These are phyloP conservation scores for Phycomyces nitens DNA, from an alignment of 192 early-diverging fungal species.

Conservation along the genomic window DNA sequence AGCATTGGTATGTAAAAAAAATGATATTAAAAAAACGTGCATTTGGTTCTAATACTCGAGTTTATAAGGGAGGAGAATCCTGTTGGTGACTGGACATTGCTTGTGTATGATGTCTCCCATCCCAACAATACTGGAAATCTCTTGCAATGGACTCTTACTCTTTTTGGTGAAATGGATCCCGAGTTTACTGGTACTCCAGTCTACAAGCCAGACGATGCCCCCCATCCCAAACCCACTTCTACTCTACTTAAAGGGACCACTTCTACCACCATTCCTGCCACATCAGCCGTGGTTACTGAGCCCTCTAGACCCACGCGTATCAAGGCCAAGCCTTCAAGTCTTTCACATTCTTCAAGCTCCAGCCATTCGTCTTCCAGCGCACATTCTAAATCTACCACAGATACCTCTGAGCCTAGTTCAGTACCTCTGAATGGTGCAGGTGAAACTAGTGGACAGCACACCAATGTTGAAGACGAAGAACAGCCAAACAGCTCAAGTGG, in stretches of 20 bases:
- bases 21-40: neutral
- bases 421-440: neutral
- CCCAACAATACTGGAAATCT: conserved; percentile 51
- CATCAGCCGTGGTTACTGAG: neutral
- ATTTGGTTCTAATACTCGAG: neutral
- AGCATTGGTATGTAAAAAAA: conserved; percentile 67
- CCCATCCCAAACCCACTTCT: neutral
- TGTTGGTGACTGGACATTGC: conserved; percentile 72
- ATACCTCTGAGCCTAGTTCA: neutral
- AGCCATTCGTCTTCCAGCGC: neutral
- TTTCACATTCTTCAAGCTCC: neutral
- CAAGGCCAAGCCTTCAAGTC: neutral
- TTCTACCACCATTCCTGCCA: neutral
- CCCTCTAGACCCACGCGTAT: neutral
- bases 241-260: neutral
- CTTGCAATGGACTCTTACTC: conserved; percentile 60
- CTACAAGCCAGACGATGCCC: neutral
- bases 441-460: neutral
- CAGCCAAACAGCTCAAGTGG: neutral
- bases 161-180: conserved; percentile 38
- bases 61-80: conserved; percentile 66
- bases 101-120: conserved; percentile 57
- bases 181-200: conserved; percentile 9
- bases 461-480: neutral
- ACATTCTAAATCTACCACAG: neutral